phyloP scores from a whole-genome alignment of 768 basidiomycete genomes.

The Kwoniella shandongensis region DNA sequence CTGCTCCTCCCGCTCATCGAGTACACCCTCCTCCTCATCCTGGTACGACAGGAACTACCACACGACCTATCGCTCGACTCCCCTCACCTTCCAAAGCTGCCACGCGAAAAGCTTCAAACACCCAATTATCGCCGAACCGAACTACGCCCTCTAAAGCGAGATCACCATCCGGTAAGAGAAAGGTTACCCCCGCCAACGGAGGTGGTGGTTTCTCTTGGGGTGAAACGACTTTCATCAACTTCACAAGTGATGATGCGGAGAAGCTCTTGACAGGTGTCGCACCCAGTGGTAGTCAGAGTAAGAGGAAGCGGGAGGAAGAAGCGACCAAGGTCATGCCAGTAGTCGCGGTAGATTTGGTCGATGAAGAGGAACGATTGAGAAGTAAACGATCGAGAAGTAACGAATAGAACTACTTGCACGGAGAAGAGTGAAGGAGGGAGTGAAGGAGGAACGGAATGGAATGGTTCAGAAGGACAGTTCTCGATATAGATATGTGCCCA shows the following conservation, averaged over 20 bases:
- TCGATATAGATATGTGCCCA: no score
- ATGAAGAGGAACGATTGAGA: neutral
- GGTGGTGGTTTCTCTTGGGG: conserved; percentile 41
- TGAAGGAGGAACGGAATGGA: no score
- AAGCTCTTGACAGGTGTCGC: conserved; percentile 52
- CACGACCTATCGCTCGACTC: conserved; percentile 35
- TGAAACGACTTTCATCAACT: conserved; percentile 53
- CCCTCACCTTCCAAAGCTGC: conserved; percentile 26
- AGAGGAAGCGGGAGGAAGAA: conserved; percentile 42
- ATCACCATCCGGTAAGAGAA: conserved; percentile 31
- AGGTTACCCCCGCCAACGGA: conserved; percentile 1
- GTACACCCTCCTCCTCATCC: conserved; percentile 46
- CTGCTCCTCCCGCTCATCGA: conserved; percentile 19
- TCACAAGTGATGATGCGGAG: conserved; percentile 51
- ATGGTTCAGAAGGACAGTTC: no score
- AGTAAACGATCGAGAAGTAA: conserved; percentile 19
- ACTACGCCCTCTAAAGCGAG: conserved; percentile 31
- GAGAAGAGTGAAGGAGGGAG: no score
- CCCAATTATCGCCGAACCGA: conserved; percentile 5
- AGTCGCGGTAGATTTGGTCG: neutral
- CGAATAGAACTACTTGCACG: conserved; percentile 8
- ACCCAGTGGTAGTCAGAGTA: conserved; percentile 45
- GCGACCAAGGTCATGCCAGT: conserved; percentile 2
- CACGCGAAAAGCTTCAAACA: conserved; percentile 16
- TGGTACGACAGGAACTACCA: conserved; percentile 1